Evolutionary conservation across 2,329 filamentous ascomycete genomes (phyloP).

Genomic region (Cytospora schulzeri): DNA sequence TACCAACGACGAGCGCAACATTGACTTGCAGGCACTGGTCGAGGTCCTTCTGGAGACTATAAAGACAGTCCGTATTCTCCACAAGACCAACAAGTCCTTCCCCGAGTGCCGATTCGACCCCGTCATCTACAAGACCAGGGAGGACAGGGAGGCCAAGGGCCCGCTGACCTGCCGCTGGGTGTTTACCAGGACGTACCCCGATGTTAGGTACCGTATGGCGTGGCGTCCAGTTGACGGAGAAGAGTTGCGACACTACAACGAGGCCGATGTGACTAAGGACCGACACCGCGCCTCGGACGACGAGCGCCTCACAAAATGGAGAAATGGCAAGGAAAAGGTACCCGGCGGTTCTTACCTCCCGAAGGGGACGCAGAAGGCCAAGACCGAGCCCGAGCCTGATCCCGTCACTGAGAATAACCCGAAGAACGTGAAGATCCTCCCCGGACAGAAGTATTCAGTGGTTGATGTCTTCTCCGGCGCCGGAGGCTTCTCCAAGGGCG

Average conservation of each 20-base stretch:
- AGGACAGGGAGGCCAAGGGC: conserved; percentile 35
- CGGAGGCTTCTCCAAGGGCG: conserved; percentile 71
- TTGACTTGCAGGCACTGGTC: conserved; percentile 42
- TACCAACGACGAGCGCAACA: conserved; percentile 37
- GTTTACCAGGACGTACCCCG: conserved; percentile 39
- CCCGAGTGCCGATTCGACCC: conserved; percentile 40
- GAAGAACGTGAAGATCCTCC: conserved; percentile 17
- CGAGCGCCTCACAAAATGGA: conserved; percentile 40
- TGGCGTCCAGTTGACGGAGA: conserved; percentile 39
- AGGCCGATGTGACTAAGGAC: conserved; percentile 35
- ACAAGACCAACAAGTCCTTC: conserved; percentile 58
- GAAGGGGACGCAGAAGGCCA: conserved; percentile 20
- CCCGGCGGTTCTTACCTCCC: conserved; percentile 43
- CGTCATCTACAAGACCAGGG: conserved; percentile 29
- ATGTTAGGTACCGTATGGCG: conserved; percentile 29
- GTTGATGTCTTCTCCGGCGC: conserved; percentile 75
- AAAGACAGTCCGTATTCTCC: conserved; percentile 44
- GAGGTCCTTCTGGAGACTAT: conserved; percentile 47
- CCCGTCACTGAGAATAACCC: neutral
- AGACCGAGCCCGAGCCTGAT: neutral
- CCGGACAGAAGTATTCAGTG: conserved; percentile 60
- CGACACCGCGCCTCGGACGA: conserved; percentile 32
- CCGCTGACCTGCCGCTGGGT: conserved; percentile 57
- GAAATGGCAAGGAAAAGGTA: conserved; percentile 38
- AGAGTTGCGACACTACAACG: conserved; percentile 35